These are phyloP conservation scores for Zygoascus meyerae DNA, from an alignment of 1,139 yeast genomes.

Conservation along the genomic window DNA sequence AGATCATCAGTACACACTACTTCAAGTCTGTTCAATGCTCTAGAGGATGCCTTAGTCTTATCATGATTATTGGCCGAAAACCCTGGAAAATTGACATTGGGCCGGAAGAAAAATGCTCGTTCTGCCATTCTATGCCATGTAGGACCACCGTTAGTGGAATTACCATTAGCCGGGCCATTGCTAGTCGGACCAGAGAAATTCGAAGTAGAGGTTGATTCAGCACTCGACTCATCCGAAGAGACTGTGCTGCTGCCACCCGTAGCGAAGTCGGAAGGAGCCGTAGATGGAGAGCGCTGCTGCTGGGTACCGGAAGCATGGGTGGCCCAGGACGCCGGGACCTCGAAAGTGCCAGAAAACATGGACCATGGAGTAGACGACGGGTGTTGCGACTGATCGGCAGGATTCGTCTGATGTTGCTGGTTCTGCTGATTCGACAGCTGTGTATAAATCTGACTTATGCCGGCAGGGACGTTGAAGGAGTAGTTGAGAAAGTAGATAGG, in stretches of 20 bases:
- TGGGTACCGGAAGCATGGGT: too few species aligned
- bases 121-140: conserved; percentile 5
- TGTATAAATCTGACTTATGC: not conserved
- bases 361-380: not conserved
- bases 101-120: conserved; percentile 2
- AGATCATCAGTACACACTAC: conserved; percentile 22
- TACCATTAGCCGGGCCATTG: not conserved
- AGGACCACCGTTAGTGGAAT: not conserved
- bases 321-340: not conserved
- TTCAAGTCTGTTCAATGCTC: conserved; percentile 28
- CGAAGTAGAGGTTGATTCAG: not conserved
- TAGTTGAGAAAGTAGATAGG: conserved; percentile 13
- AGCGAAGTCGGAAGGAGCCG: not conserved
- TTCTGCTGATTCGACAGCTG: conserved; percentile 6
- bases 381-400: not conserved
- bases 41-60: conserved; percentile 30
- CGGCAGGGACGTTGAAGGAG: conserved; percentile 11
- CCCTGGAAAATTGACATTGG: conserved; percentile 2
- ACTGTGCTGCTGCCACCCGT: not conserved
- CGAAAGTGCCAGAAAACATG: not conserved
- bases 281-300: not conserved
- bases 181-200: not conserved
- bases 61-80: conserved; percentile 8
- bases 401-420: not conserved
- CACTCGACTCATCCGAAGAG: too few species aligned